Base-by-base conservation (phyloP, 208 protist species). In the Naegleria fowleri region DNA sequence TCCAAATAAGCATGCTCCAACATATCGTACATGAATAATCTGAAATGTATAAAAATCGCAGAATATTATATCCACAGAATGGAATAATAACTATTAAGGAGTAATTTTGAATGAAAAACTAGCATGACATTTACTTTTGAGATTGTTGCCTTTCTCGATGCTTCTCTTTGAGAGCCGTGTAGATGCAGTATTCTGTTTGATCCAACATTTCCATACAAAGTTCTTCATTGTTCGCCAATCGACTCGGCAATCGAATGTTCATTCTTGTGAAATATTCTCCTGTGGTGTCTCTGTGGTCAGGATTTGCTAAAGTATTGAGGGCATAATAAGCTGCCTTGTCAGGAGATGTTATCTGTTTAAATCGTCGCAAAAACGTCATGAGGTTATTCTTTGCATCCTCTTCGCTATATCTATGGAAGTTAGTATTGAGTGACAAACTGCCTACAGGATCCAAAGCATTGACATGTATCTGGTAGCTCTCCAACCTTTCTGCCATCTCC, bases 201-300 rank as follows among this genome's bases (percentile, higher is more conserved):
- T 79, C 67, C 19, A 36, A 9, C 16, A 79, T 79, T 25, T 79
- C 29, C 19, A 79, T 79, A 79, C 67, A 79, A 15, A 79, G 25
- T 5, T 79, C 67, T 79, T 79, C 67, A 36, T 79, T 79, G 29
- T 79, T 79, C 0, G 67, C 67, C 9, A 79, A 36, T 79, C 67
- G 16, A 33, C 67, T 79, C 36, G 67, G 67, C 36, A 79, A 79
- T 79, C 67, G 19, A 25, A 79, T 33, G n/a, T 79, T 79, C 67
- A 79, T 79, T 79, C 67, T 79, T 7, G 67, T 79, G n/a, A 79
- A 79, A 33, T 79, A 79, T 33, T 79, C 67, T 36, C 67, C 67
- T 79, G 67, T 79, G 29, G 67, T 79, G n/a, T 79, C 16, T 79
- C n/a, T n/a, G 36, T 79, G 25, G 9, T 79, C 67, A 79, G 67